Conservation (phyloP, 495 filamentous ascomycete genomes). For the Sordaria brevicollis region DNA sequence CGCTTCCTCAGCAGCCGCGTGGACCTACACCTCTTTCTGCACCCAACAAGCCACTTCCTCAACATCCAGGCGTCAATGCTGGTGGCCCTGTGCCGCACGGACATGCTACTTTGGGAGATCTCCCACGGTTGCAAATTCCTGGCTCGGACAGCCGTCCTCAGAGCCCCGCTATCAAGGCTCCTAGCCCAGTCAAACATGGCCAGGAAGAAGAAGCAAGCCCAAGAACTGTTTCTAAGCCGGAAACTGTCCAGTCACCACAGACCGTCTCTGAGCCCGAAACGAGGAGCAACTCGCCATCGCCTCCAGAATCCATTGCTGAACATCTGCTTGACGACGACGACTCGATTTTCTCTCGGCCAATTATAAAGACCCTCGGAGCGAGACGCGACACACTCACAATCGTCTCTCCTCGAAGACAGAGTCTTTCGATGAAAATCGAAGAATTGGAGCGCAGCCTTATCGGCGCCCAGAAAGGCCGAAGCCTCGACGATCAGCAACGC, state of each 20-base stretch:
- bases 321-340: constrained; percentile 10
- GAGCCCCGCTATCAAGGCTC: neutral
- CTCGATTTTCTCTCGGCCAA: constrained; percentile 15
- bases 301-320: constrained; percentile 3
- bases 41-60: neutral
- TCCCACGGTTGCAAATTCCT: constrained; percentile 1
- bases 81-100: neutral
- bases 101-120: neutral
- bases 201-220: neutral
- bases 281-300: neutral
- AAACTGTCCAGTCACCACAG: neutral
- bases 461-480: constrained; percentile 13
- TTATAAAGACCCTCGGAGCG: constrained; percentile 31
- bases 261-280: neutral
- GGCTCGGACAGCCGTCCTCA: neutral
- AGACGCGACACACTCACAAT: constrained; percentile 33
- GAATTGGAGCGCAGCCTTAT: constrained; percentile 24
- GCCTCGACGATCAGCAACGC: constrained; percentile 15
- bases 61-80: neutral
- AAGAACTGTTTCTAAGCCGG: neutral
- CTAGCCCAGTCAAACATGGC: neutral
- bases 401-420: constrained; percentile 21
- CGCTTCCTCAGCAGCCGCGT: neutral
- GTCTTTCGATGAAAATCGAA: constrained; percentile 37
- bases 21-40: constrained; percentile 1